Evolutionary conservation across 1,284 basidiomycete genomes (phyloP).

Genomic region (Ustilago esculenta): DNA sequence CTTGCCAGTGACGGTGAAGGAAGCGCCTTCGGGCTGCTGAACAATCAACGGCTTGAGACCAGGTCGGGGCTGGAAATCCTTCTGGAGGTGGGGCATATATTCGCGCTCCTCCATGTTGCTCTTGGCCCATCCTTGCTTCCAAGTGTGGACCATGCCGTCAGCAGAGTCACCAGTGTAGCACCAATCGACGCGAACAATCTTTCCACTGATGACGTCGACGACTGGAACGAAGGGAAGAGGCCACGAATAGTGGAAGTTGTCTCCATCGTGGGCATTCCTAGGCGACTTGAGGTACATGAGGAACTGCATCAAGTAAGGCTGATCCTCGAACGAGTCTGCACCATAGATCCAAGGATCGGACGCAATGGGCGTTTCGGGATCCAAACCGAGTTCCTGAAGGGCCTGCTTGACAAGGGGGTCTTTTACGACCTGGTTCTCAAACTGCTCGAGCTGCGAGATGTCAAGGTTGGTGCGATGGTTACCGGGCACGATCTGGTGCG

Average conservation of each 20-base stretch:
- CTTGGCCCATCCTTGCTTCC: constrained; percentile 57
- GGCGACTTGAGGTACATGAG: constrained; percentile 50
- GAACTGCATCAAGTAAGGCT: constrained; percentile 47
- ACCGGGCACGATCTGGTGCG: constrained; percentile 15
- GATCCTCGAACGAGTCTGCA: constrained; percentile 40
- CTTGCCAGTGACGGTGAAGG: constrained; percentile 50
- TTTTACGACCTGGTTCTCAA: constrained; percentile 19
- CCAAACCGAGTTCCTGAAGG: constrained; percentile 42
- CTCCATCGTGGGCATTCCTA: constrained; percentile 20
- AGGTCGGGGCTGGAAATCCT: constrained; percentile 15
- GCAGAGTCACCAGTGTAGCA: constrained; percentile 58
- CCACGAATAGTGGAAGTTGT: constrained; percentile 66
- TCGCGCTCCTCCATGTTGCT: constrained; percentile 62
- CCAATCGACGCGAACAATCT: constrained; percentile 53
- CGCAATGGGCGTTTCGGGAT: constrained; percentile 30
- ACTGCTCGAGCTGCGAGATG: constrained; percentile 29
- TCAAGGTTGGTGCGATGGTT: constrained; percentile 35
- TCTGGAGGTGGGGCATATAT: constrained; percentile 61
- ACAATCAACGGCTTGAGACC: constrained; percentile 53
- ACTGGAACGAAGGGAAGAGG: constrained; percentile 67
- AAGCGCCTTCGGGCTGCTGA: constrained; percentile 54
- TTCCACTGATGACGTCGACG: constrained; percentile 55
- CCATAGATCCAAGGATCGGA: constrained; percentile 59
- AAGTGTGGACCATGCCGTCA: constrained; percentile 53
- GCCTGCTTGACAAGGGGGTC: constrained; percentile 34